Evolutionary conservation across 768 basidiomycete species (phyloP).

Genomic region (Suillus discolor): DNA sequence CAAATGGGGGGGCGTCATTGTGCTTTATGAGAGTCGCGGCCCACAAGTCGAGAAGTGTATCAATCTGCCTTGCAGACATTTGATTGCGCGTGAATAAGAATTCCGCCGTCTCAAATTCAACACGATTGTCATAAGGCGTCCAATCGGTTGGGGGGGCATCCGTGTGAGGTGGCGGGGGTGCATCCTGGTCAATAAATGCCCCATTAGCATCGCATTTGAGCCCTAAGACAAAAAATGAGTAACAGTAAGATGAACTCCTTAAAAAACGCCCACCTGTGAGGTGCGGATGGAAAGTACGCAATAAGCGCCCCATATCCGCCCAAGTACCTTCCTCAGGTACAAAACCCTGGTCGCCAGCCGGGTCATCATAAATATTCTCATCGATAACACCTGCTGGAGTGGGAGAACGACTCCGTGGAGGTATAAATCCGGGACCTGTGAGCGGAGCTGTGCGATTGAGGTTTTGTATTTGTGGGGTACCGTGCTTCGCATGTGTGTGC

Average conservation of each 20-base stretch:
- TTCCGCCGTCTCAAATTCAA: slow-evolving; percentile 25
- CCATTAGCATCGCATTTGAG: background rate
- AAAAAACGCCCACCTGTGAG: background rate
- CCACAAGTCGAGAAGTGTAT: slow-evolving; percentile 25
- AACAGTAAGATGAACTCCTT: background rate
- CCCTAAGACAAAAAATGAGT: background rate
- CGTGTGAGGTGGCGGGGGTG: background rate
- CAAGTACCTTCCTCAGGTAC: slow-evolving; percentile 4
- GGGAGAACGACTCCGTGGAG: background rate
- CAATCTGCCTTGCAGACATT: slow-evolving; percentile 23
- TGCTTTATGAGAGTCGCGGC: slow-evolving; percentile 9
- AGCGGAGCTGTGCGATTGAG: background rate
- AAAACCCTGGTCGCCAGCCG: background rate
- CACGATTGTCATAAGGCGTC: slow-evolving; percentile 17
- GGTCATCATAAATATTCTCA: background rate
- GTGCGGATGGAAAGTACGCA: background rate
- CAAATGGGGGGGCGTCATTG: slow-evolving; percentile 20
- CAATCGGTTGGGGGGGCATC: slow-evolving; percentile 16
- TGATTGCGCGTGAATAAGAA: slow-evolving; percentile 23
- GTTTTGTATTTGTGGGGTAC: background rate
- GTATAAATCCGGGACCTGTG: background rate
- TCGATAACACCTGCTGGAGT: background rate
- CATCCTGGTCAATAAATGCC: background rate
- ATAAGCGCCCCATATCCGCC: background rate
- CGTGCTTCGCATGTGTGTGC: background rate